Conservation (phyloP, 805 yeast species). For the Babjeviella inositovora region DNA sequence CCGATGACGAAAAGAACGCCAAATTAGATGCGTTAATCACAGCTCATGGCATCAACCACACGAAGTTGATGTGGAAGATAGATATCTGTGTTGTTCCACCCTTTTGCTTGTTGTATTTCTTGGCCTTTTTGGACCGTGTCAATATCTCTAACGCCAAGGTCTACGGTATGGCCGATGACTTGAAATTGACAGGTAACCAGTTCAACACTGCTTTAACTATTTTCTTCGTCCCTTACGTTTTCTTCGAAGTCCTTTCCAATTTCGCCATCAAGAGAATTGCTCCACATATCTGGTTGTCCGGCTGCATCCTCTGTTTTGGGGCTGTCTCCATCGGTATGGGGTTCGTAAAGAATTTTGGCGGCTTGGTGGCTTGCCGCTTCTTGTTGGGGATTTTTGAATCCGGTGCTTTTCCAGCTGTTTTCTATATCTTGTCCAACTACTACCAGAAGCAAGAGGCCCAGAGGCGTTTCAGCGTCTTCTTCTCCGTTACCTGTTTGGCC, state of each 20-base stretch:
- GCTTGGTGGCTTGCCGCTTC: constrained; percentile 44
- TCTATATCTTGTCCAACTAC: constrained; percentile 52
- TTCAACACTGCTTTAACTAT: constrained; percentile 51
- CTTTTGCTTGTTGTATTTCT: constrained; percentile 58
- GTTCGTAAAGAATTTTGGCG: constrained; percentile 39
- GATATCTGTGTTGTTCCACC: constrained; percentile 63
- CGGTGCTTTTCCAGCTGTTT: constrained; percentile 63
- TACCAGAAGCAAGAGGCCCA: constrained; percentile 52
- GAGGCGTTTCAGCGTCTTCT: constrained; percentile 52
- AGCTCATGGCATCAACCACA: constrained; percentile 30
- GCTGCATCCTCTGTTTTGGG: constrained; percentile 48
- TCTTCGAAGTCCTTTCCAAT: constrained; percentile 52
- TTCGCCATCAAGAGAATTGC: constrained; percentile 36
- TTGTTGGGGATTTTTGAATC: constrained; percentile 55
- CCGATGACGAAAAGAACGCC: constrained; percentile 1
- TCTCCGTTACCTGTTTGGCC: constrained; percentile 56
- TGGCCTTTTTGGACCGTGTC: constrained; percentile 69
- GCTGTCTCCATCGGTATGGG: constrained; percentile 53
- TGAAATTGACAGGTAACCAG: constrained; percentile 38
- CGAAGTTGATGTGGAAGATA: constrained; percentile 41
- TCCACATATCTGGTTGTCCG: constrained; percentile 51
- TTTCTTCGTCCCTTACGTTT: constrained; percentile 56
- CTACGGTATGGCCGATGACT: constrained; percentile 45
- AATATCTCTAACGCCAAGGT: constrained; percentile 71
- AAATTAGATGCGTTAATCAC: constrained; percentile 9